Evolutionary conservation across 2,329 filamentous ascomycete species (phyloP).

Genomic region (Epichloe coenophiala): DNA sequence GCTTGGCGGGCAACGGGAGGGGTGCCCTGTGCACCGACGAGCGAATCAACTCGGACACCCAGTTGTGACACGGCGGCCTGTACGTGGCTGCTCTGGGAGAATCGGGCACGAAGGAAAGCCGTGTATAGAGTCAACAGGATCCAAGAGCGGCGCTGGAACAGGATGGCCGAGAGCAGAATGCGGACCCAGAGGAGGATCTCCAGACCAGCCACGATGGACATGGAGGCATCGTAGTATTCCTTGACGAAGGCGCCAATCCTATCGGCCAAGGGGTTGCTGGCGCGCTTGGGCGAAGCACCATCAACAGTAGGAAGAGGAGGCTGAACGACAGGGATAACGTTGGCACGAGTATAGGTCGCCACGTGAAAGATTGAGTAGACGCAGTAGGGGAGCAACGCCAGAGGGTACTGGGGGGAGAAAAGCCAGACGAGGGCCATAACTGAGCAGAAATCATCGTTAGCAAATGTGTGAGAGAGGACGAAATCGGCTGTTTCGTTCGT

Average conservation of each 20-base stretch:
- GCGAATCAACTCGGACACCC: slow-evolving; percentile 63
- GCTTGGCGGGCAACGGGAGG: slow-evolving; percentile 65
- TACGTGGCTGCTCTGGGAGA: slow-evolving; percentile 84
- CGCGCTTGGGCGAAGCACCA: slow-evolving; percentile 41
- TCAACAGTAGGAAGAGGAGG: slow-evolving; percentile 47
- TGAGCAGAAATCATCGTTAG: slow-evolving; percentile 20
- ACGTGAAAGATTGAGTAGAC: slow-evolving; percentile 99
- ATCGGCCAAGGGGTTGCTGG: slow-evolving; percentile 54
- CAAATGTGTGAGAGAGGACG: background rate
- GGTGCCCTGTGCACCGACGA: slow-evolving; percentile 74
- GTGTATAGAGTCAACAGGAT: slow-evolving; percentile 78
- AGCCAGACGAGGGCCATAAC: slow-evolving; percentile 95
- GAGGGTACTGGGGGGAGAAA: slow-evolving; percentile 69
- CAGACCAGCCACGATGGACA: slow-evolving; percentile 80
- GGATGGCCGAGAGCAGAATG: slow-evolving; percentile 62
- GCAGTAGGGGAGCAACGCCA: slow-evolving; percentile 84
- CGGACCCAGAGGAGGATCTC: slow-evolving; percentile 83
- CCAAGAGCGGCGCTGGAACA: slow-evolving; percentile 88
- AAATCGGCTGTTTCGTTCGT: too few relatives aligned
- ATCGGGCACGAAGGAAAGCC: slow-evolving; percentile 81
- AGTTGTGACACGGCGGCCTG: slow-evolving; percentile 65
- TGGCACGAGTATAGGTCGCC: slow-evolving; percentile 87
- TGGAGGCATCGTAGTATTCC: slow-evolving; percentile 92
- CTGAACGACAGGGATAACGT: slow-evolving; percentile 76
- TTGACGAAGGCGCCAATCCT: slow-evolving; percentile 89